Evolutionary conservation across 1,284 basidiomycete genomes (phyloP).

Genomic region (Lentinula novae-zelandiae): DNA sequence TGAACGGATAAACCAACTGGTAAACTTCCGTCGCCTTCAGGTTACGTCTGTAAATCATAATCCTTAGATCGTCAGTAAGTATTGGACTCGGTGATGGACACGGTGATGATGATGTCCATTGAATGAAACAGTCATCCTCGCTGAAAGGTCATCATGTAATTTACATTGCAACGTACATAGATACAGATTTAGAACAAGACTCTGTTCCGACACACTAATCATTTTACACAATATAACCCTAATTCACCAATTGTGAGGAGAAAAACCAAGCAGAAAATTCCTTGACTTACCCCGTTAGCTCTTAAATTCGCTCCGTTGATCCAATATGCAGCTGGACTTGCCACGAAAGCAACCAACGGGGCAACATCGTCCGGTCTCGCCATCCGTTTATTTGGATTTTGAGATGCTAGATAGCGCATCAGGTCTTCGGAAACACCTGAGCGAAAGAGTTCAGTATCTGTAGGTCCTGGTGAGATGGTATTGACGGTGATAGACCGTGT

Average conservation of each 20-base stretch:
- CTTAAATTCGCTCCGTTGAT: conserved; percentile 52
- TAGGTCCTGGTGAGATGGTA: conserved; percentile 50
- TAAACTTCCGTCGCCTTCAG: neutral
- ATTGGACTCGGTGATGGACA: neutral
- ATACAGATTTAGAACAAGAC: neutral
- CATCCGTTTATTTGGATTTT: conserved; percentile 44
- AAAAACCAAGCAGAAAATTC: neutral
- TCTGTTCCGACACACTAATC: neutral
- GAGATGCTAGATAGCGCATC: conserved; percentile 31
- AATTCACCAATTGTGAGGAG: neutral
- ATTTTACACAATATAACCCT: neutral
- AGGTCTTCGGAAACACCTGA: conserved; percentile 20
- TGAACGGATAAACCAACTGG: neutral
- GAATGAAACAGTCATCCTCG: neutral
- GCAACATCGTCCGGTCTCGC: conserved; percentile 54
- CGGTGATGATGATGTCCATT: neutral
- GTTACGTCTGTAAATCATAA: neutral
- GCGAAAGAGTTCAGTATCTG: conserved; percentile 48
- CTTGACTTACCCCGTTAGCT: conserved; percentile 47
- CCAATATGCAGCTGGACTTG: conserved; percentile 49
- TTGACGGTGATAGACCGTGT: conserved; percentile 52
- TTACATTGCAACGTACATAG: neutral
- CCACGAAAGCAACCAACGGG: conserved; percentile 48
- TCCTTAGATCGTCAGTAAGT: neutral
- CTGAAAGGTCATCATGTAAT: neutral